These are phyloP conservation scores for Stylonectria norvegica DNA, from an alignment of 2,329 filamentous ascomycete species.

Conservation along the genomic window DNA sequence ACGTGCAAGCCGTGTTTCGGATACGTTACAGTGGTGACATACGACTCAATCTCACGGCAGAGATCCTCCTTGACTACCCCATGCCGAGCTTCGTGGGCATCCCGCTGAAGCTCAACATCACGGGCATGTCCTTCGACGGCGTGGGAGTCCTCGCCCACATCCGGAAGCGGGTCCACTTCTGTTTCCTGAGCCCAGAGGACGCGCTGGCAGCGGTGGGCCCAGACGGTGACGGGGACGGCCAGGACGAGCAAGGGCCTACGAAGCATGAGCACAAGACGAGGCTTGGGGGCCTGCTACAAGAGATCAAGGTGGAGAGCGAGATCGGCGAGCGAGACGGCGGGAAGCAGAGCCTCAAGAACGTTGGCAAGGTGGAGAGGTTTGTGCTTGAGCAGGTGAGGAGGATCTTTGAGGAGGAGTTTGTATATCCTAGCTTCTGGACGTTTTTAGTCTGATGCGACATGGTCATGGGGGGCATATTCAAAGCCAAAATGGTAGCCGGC, in stretches of 20 bases:
- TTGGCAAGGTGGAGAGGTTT: constrained; percentile 97
- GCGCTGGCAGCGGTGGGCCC: constrained; percentile 67
- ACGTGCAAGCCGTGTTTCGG: constrained; percentile 88
- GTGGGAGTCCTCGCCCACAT: constrained; percentile 92
- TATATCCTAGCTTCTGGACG: constrained; percentile 98
- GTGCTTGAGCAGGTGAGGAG: constrained; percentile 92
- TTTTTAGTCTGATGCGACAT: constrained; percentile 68
- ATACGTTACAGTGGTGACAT: constrained; percentile 88
- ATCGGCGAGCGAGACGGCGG: constrained; percentile 89
- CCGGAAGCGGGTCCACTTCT: constrained; percentile 84
- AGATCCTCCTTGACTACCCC: constrained; percentile 94
- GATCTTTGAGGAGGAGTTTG: constrained; percentile 98
- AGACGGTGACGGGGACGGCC: constrained; percentile 36
- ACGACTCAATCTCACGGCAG: constrained; percentile 82
- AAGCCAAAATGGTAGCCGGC: too few species aligned
- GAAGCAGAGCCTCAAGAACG: constrained; percentile 95
- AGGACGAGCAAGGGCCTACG: constrained; percentile 18
- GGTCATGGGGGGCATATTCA: too few species aligned
- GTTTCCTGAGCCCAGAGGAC: constrained; percentile 90
- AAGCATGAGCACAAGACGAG: constrained; percentile 30
- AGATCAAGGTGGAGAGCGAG: constrained; percentile 95
- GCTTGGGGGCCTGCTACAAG: constrained; percentile 77
- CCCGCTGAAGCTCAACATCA: constrained; percentile 90
- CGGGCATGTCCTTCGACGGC: constrained; percentile 90
- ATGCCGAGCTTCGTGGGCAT: constrained; percentile 98